These are phyloP conservation scores for Brassica carinata DNA, from an alignment of 345 rosid species.

Conservation along the genomic window DNA sequence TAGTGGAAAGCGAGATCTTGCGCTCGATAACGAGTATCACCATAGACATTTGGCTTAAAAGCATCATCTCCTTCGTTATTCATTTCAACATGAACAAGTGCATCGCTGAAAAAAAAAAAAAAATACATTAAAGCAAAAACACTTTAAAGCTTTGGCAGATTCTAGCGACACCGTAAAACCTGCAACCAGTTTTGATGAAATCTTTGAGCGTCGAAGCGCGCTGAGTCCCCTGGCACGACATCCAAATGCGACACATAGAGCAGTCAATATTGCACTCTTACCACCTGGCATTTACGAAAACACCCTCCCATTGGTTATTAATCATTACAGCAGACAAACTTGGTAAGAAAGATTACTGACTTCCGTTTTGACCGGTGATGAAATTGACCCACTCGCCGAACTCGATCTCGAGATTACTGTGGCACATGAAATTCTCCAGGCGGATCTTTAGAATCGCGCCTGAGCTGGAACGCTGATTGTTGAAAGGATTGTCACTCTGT, in stretches of 20 bases:
- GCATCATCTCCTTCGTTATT: constrained; percentile 76
- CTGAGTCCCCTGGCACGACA: constrained; percentile 89
- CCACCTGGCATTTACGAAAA: constrained; percentile 53
- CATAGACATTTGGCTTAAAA: constrained; percentile 64
- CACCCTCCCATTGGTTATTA: background rate
- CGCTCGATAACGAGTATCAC: constrained; percentile 72
- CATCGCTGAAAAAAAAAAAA: too few relatives aligned
- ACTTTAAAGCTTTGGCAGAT: too few relatives aligned
- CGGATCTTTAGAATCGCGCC: constrained; percentile 65
- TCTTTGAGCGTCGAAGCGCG: constrained; percentile 74
- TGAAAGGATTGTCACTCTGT: constrained; percentile 14
- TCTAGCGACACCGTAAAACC: too few relatives aligned
- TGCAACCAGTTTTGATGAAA: constrained; percentile 76
- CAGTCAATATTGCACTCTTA: constrained; percentile 88
- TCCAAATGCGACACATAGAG: constrained; percentile 83
- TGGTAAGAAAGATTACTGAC: constrained; percentile 16
- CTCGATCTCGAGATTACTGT: constrained; percentile 69
- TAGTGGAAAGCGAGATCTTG: constrained; percentile 60
- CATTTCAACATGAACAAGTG: constrained; percentile 64
- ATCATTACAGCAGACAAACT: background rate
- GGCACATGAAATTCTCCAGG: constrained; percentile 92
- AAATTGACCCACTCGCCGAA: constrained; percentile 83
- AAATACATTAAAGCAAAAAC: too few relatives aligned
- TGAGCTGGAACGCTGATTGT: constrained; percentile 45
- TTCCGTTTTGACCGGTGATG: constrained; percentile 95